Conservation (phyloP, 345 rosid genomes). For the Anacardium occidentale region DNA sequence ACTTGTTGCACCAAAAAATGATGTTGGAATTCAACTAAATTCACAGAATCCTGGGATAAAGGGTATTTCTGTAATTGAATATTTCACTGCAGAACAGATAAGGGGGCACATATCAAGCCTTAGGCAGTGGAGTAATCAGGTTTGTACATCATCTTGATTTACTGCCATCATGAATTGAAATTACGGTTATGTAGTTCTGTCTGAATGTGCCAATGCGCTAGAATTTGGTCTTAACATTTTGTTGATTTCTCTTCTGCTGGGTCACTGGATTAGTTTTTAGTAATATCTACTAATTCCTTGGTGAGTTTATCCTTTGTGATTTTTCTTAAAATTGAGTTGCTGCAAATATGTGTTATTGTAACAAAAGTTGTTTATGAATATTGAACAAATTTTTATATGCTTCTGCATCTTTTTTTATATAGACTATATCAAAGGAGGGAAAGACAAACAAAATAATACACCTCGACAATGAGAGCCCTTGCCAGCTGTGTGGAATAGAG, state of each 20-base stretch:
- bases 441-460: constrained; percentile 94
- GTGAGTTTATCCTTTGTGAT: background rate
- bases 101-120: constrained; percentile 90
- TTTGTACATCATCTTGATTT: constrained; percentile 17
- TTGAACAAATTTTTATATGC: constrained; percentile 16
- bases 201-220: background rate
- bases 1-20: constrained; percentile 25
- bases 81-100: constrained; percentile 97
- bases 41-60: constrained; percentile 92
- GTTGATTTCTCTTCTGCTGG: background rate
- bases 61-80: constrained; percentile 91
- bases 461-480: constrained; percentile 88
- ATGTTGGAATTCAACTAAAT: constrained; percentile 38
- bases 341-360: background rate
- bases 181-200: no score
- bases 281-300: background rate
- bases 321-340: background rate
- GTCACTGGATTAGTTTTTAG: background rate
- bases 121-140: constrained; percentile 99
- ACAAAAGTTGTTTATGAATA: constrained; percentile 2
- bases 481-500: constrained; percentile 98
- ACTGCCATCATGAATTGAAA: background rate
- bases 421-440: constrained; percentile 96
- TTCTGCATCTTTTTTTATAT: constrained; percentile 17
- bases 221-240: background rate